Evolutionary conservation across 371 early-diverging fungal species (phyloP).

Genomic region (Mucor indicus): DNA sequence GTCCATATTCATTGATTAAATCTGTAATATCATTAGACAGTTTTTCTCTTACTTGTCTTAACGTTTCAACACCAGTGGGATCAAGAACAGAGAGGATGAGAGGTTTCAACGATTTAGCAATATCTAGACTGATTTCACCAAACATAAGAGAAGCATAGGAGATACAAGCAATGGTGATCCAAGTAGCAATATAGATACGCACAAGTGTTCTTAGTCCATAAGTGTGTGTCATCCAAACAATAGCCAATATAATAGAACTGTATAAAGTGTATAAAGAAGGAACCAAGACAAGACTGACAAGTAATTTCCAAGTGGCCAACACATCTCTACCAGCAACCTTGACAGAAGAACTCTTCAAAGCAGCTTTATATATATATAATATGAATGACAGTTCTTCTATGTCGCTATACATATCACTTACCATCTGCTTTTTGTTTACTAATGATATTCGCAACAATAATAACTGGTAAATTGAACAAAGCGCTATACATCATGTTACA

Average conservation of each 20-base stretch:
- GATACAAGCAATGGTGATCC: slow-evolving; percentile 56
- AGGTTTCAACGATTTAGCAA: slow-evolving; percentile 76
- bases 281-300: slow-evolving; percentile 68
- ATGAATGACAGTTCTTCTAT: neutral
- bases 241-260: neutral
- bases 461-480: slow-evolving; percentile 12
- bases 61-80: slow-evolving; percentile 44
- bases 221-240: slow-evolving; percentile 8
- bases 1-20: slow-evolving; percentile 80
- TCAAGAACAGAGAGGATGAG: slow-evolving; percentile 67
- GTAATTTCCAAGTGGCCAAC: slow-evolving; percentile 90
- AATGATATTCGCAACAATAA: slow-evolving; percentile 9
- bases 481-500: neutral
- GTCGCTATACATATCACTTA: neutral
- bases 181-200: slow-evolving; percentile 34
- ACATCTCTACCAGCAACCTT: slow-evolving; percentile 92
- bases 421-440: slow-evolving; percentile 19
- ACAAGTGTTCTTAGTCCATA: slow-evolving; percentile 2
- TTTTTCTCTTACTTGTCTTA: slow-evolving; percentile 60
- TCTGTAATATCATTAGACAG: slow-evolving; percentile 69
- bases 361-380: slow-evolving; percentile 44
- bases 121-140: slow-evolving; percentile 81
- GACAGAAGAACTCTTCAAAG: slow-evolving; percentile 79
- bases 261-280: slow-evolving; percentile 51
- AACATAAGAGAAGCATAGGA: slow-evolving; percentile 75